These are phyloP conservation scores for Austroboletus novae-zelandiae DNA, from an alignment of 1,284 basidiomycete species.

Conservation along the genomic window DNA sequence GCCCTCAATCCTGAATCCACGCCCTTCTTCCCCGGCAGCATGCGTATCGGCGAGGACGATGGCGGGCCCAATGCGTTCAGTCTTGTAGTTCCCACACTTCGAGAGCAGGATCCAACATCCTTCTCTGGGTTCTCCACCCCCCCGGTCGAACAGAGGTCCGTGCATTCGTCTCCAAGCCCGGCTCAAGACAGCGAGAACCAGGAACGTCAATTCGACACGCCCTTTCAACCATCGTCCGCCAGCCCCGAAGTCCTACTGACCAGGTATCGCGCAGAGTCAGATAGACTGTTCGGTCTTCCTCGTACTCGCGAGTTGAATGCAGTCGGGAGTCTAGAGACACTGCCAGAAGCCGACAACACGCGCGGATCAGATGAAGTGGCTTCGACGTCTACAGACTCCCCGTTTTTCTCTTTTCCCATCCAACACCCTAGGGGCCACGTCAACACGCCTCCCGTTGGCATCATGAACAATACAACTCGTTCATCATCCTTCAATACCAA, in stretches of 20 bases:
- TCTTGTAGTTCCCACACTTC: constrained; percentile 47
- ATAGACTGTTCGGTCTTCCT: constrained; percentile 41
- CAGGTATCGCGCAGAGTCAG: constrained; percentile 45
- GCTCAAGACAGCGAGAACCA: constrained; percentile 36
- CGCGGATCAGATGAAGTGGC: constrained; percentile 26
- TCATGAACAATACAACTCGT: constrained; percentile 25
- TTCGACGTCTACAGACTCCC: constrained; percentile 34
- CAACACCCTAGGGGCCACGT: constrained; percentile 28
- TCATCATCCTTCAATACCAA: constrained; percentile 40
- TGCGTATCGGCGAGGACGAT: constrained; percentile 56
- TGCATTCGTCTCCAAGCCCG: constrained; percentile 69
- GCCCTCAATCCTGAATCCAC: constrained; percentile 76
- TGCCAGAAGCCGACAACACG: constrained; percentile 55
- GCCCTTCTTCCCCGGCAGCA: constrained; percentile 75
- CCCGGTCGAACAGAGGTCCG: constrained; percentile 55
- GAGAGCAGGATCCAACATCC: constrained; percentile 40
- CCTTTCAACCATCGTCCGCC: constrained; percentile 34
- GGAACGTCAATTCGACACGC: constrained; percentile 25
- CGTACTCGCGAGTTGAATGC: constrained; percentile 50
- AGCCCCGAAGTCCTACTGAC: constrained; percentile 45
- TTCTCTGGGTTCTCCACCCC: no score
- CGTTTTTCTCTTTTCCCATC: constrained; percentile 32
- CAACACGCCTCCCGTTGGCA: constrained; percentile 30
- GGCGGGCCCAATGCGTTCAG: constrained; percentile 38
- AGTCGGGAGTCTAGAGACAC: constrained; percentile 49